Percentiles rank a stretch among this genome's conserved stretches.
These are phyloP conservation scores for Plicaturopsis crispa DNA, from an alignment of 768 basidiomycete species.

Conservation along the genomic window DNA sequence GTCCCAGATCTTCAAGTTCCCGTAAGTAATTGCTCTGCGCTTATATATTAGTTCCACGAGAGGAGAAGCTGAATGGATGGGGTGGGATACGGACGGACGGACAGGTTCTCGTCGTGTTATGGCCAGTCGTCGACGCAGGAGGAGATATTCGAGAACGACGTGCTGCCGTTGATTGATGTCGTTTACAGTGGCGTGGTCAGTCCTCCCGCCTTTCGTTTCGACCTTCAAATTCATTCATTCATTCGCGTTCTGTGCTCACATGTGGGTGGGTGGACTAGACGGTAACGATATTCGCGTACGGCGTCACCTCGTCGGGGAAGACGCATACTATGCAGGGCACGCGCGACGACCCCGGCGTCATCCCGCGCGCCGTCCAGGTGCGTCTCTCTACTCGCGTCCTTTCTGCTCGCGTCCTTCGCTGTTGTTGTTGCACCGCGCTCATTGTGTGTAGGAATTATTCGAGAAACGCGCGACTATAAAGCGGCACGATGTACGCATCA, in stretches of 20 bases:
- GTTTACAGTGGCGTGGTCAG: conserved; percentile 72
- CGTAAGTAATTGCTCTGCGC: conserved; percentile 31
- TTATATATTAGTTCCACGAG: neutral
- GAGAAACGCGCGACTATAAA: conserved; percentile 32
- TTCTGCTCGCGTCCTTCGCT: neutral
- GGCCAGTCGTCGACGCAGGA: conserved; percentile 64
- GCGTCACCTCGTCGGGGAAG: conserved; percentile 87
- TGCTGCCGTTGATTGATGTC: conserved; percentile 70
- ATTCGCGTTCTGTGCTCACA: neutral
- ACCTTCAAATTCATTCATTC: neutral
- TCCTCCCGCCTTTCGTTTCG: conserved; percentile 2
- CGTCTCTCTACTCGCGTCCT: conserved; percentile 11
- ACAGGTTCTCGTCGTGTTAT: conserved; percentile 71
- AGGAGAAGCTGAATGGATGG: too few relatives aligned
- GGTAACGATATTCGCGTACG: conserved; percentile 85
- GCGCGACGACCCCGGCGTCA: conserved; percentile 68
- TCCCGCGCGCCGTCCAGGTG: conserved; percentile 74
- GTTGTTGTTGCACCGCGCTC: neutral
- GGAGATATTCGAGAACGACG: conserved; percentile 70
- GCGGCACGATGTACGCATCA: conserved; percentile 36
- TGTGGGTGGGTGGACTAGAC: conserved; percentile 35
- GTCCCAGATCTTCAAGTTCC: conserved; percentile 70
- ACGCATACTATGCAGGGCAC: conserved; percentile 92
- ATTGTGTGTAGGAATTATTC: conserved; percentile 45
- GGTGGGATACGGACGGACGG: too few relatives aligned